phyloP scores from a whole-genome alignment of 2,329 filamentous ascomycete species.

The Penicillium sp. region DNA sequence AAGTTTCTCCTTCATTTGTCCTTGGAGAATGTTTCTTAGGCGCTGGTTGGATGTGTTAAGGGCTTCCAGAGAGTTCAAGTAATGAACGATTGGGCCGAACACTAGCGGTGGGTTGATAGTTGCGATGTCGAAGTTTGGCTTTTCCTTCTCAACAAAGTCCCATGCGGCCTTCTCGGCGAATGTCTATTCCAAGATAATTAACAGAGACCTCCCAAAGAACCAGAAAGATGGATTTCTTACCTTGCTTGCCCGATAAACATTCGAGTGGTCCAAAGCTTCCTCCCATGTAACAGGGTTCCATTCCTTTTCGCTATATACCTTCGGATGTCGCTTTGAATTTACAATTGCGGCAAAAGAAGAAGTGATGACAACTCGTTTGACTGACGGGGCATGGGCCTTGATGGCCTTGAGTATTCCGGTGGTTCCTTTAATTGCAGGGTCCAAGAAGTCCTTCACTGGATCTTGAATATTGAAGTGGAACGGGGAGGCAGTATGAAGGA shows the following conservation, averaged over 20 bases:
- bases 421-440: slow-evolving; percentile 67
- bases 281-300: slow-evolving; percentile 53
- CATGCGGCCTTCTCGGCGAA: slow-evolving; percentile 71
- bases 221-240: slow-evolving; percentile 29
- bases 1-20: slow-evolving; percentile 62
- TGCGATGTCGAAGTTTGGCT: slow-evolving; percentile 63
- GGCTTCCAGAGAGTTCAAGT: slow-evolving; percentile 64
- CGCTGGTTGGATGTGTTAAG: slow-evolving; percentile 76
- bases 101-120: slow-evolving; percentile 67
- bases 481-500: slow-evolving; percentile 75
- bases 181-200: slow-evolving; percentile 26
- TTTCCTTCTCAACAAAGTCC: slow-evolving; percentile 62
- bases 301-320: slow-evolving; percentile 42
- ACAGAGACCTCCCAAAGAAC: slow-evolving; percentile 5
- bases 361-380: slow-evolving; percentile 74
- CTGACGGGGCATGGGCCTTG: slow-evolving; percentile 64
- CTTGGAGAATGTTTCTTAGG: slow-evolving; percentile 66
- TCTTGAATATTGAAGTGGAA: slow-evolving; percentile 74
- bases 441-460: slow-evolving; percentile 66
- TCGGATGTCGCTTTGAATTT: slow-evolving; percentile 45
- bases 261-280: slow-evolving; percentile 40
- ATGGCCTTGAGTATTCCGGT: slow-evolving; percentile 66
- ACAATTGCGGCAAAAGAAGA: slow-evolving; percentile 71
- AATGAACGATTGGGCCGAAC: slow-evolving; percentile 67
- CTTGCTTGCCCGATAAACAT: slow-evolving; percentile 59